A percentile compares a stretch with the other conserved stretches of the same genome.
Evolutionary conservation across 164 flowering plant species (phyloP).

Genomic region (Magnolia changhungtana): DNA sequence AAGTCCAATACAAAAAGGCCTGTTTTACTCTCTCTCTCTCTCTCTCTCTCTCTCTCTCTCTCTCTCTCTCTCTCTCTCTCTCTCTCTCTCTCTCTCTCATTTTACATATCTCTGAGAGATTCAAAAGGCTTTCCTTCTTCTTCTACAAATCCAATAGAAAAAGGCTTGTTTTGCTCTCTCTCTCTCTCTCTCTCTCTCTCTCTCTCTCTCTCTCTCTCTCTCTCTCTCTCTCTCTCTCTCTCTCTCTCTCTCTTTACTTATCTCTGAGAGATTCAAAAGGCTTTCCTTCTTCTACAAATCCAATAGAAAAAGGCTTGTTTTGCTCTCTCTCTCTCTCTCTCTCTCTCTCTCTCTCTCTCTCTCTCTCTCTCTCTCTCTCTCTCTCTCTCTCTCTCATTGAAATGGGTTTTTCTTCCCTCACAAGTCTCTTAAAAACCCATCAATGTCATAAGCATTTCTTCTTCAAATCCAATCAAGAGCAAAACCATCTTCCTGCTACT

Average conservation of each 20-base stretch:
- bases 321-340: neutral
- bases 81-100: slow-evolving; percentile 4
- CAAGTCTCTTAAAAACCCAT: slow-evolving; percentile 1
- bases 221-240: slow-evolving; percentile 5
- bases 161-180: neutral
- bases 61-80: neutral
- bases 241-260: slow-evolving; percentile 1
- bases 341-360: slow-evolving; percentile 3
- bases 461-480: neutral
- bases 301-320: neutral
- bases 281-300: neutral
- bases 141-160: neutral
- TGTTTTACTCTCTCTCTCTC: slow-evolving; percentile 1
- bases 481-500: neutral
- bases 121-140: slow-evolving; percentile 1
- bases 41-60: neutral
- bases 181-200: neutral
- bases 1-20: too few species aligned
- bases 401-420: neutral
- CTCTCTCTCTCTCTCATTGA: neutral
- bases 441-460: neutral
- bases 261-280: slow-evolving; percentile 4
- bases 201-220: too few species aligned
- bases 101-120: neutral
- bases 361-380: neutral